Evolutionary conservation across 139 green algal species (phyloP), one percentile per base, ranked within the genome.

Genomic region (Micromonas commoda): DNA sequence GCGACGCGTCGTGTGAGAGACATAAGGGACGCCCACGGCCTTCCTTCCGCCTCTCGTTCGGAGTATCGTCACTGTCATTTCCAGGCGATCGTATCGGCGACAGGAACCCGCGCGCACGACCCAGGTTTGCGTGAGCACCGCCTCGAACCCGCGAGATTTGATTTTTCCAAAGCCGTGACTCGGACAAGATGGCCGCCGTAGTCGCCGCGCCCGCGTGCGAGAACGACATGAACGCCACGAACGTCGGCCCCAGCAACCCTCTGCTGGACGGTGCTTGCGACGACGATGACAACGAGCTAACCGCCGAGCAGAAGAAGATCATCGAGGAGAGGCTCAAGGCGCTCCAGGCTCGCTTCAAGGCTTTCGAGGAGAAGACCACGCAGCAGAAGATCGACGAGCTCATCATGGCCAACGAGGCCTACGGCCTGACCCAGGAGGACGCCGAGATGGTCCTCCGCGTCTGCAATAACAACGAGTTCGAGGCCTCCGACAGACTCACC

Each of bases 271-370:
- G 45, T 16, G 45, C 45, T 9, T 57, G 45, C 45, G 68, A 75
- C 37, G 68, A 75, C 38, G 37, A 60, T 5, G 68, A 75, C 68
- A 35, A 73, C 5, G 68, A 39, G 35, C 37, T 75, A 9, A 75
- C 68, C 21, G 68, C 60, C 1, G 68, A 75, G 38, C 68, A 75
- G 29, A 38, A 39, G 5, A 63, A 39, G 29, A 24, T 75, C 37
- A 75, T 75, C 37, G 68, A 38, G 6, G 68, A 75, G 6, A 35
- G 68, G n/a, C 24, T 75, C 37, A 39, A 38, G 9, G 68, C 68
- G 68, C 29, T 75, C 34, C 68, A 75, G 26, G 53, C 52, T 9
- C 35, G 68, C n/a, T 75, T 75, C 29, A 75, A 75, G 61, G 53
- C 52, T 24, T 75, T 75, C 33, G 68, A 75, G 38, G 68, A 75